Base-by-base conservation (phyloP, 768 basidiomycete species). In the Hygrophoropsis aurantiaca region DNA sequence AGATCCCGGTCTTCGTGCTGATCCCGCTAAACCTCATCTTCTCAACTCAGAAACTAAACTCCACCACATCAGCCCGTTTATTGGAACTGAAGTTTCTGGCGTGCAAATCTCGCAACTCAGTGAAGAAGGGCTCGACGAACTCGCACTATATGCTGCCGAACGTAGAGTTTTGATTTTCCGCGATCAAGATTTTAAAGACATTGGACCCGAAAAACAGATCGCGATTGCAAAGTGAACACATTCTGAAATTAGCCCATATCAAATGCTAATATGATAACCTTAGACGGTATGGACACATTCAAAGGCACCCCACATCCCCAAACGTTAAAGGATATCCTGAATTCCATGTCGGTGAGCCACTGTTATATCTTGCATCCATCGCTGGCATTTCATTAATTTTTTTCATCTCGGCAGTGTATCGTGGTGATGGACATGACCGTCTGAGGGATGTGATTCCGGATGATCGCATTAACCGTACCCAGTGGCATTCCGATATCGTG, bases 121-220 rank as follows among this genome's bases (percentile, higher is more conserved):
- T 49, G 67, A 72, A 35, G 78, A 74, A 42, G 80, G 80, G 1
- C 69, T 81, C 5, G 72, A 81, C 51, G 78, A 79, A 53, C 72
- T 80, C 24, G 78, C 77, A 4, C 66, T 80, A 5, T 72, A 67
- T 47, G 66, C 75, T 30, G 80, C 77, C 1, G 74, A 81, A 60
- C 58, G 78, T 36, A 80, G 79, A 59, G 69, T 81, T 26, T 58
- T 82, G 9, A 40, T 80, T 5, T 80, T 81, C 71, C 73, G 80
- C 16, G 73, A 82, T 61, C 81, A 82, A 52, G 76, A 82, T 59
- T 81, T 82, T 66, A 81, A 80, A 63, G 79, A 80, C 50, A 50
- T 81, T n/a, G 64, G 66, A 1, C 68, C 76, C 7, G 78, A 81
- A 34, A 60, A 68, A 45, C 80, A 80, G 51, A 74, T 80, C 49